phyloP scores from a whole-genome alignment of 202 grass and related monocot genomes.

The Thinopyrum obtusiflorum region DNA sequence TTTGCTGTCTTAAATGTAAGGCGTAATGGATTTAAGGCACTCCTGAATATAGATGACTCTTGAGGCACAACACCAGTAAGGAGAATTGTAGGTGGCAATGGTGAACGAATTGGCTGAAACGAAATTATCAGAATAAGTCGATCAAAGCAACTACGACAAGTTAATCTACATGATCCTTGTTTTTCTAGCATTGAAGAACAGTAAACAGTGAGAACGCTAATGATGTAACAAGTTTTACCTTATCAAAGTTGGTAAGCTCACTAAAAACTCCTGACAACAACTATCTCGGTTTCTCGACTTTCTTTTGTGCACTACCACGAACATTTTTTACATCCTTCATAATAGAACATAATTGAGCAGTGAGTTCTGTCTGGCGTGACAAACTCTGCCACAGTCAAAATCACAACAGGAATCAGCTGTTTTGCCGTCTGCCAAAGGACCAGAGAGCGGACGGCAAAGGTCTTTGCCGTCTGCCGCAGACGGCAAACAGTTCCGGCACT shows the following conservation, averaged over 20 bases:
- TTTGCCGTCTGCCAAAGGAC: too few relatives aligned
- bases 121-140: slow-evolving; percentile 25
- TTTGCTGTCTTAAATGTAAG: slow-evolving; percentile 91
- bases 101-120: slow-evolving; percentile 94
- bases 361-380: slow-evolving; percentile 75
- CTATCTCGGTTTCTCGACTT: slow-evolving; percentile 88
- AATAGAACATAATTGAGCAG: slow-evolving; percentile 82
- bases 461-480: too few relatives aligned
- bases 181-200: slow-evolving; percentile 27
- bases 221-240: slow-evolving; percentile 51
- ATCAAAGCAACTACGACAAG: neutral
- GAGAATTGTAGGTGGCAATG: slow-evolving; percentile 62
- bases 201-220: too few relatives aligned
- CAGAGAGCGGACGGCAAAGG: too few relatives aligned
- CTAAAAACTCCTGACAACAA: slow-evolving; percentile 78
- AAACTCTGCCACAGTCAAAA: slow-evolving; percentile 94
- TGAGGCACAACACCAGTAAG: slow-evolving; percentile 78
- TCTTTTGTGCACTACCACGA: slow-evolving; percentile 81
- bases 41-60: slow-evolving; percentile 95
- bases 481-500: too few relatives aligned
- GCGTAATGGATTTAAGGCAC: slow-evolving; percentile 77
- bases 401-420: too few relatives aligned
- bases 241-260: slow-evolving; percentile 95
- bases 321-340: slow-evolving; percentile 88
- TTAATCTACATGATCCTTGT: neutral